Conservation (phyloP, 768 basidiomycete species). For the Cyathus striatus region DNA sequence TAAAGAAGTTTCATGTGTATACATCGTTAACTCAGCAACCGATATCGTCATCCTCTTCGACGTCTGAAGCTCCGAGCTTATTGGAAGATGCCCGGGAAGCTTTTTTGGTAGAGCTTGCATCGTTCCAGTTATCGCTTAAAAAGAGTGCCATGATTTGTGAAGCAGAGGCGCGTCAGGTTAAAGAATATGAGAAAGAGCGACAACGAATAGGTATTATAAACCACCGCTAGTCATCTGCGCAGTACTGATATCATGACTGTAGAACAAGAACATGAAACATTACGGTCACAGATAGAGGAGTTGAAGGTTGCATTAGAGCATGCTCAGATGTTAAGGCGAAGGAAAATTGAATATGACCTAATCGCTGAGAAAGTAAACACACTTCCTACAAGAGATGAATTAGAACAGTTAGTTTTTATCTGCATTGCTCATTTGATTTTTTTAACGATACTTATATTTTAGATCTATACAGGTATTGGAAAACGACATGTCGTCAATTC, state of each 20-base stretch:
- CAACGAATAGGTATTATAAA: conserved; percentile 57
- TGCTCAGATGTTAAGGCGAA: conserved; percentile 67
- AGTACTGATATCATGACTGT: conserved; percentile 4
- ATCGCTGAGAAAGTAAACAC: conserved; percentile 81
- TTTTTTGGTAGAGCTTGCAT: conserved; percentile 71
- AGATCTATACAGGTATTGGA: conserved; percentile 70
- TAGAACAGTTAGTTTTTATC: conserved; percentile 58
- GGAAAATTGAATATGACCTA: conserved; percentile 85
- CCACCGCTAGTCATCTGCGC: conserved; percentile 1
- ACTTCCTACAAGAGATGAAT: conserved; percentile 69
- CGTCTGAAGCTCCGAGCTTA: conserved; percentile 16
- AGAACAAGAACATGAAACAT: conserved; percentile 70
- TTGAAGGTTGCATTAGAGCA: conserved; percentile 74
- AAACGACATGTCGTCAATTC: conserved; percentile 74
- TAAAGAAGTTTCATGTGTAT: conserved; percentile 79
- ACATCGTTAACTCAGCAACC: conserved; percentile 51
- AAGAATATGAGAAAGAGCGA: conserved; percentile 74
- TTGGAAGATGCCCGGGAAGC: conserved; percentile 71
- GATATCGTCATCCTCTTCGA: conserved; percentile 24
- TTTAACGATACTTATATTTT: background rate
- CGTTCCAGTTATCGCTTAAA: conserved; percentile 69
- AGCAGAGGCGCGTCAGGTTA: conserved; percentile 80
- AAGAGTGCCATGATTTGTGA: conserved; percentile 83
- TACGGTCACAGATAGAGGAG: conserved; percentile 69
- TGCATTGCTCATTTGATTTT: conserved; percentile 1